Percentiles rank a stretch among this genome's conserved stretches.
phyloP scores from a whole-genome alignment of 139 green algal species.

The Pleodorina starrii region DNA sequence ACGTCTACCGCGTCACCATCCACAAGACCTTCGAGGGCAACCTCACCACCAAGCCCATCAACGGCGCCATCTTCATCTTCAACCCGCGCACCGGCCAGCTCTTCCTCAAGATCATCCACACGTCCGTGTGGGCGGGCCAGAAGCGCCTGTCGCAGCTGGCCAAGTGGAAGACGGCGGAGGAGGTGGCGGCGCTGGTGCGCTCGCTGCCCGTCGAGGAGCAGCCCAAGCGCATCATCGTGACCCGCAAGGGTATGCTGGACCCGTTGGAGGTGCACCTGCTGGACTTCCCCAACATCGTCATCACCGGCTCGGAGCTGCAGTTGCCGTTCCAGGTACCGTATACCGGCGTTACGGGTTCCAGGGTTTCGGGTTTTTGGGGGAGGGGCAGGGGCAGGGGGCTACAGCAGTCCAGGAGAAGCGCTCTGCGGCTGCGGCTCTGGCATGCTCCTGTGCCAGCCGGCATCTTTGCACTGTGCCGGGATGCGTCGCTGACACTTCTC shows the following conservation, averaged over 20 bases:
- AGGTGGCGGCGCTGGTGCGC: constrained; percentile 95
- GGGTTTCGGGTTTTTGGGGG: too few species aligned
- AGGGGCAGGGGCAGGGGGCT: too few species aligned
- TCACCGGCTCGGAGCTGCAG: constrained; percentile 99
- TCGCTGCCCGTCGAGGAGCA: constrained; percentile 99
- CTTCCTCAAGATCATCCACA: constrained; percentile 61
- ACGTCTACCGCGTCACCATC: constrained; percentile 99
- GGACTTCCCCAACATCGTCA: constrained; percentile 99
- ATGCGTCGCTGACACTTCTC: too few species aligned
- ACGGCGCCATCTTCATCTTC: constrained; percentile 99
- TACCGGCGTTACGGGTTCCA: not conserved
- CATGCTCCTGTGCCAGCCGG: not conserved
- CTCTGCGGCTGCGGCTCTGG: not conserved
- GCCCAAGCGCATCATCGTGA: constrained; percentile 99
- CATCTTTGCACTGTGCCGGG: not conserved
- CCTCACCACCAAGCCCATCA: constrained; percentile 98
- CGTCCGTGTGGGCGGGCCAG: constrained; percentile 97
- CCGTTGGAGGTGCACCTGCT: constrained; percentile 99
- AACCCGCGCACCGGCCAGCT: constrained; percentile 92
- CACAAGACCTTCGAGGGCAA: constrained; percentile 99
- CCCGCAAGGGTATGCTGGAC: constrained; percentile 99
- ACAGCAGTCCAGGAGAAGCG: too few species aligned
- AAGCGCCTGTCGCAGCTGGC: constrained; percentile 98
- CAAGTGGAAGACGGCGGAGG: constrained; percentile 99
- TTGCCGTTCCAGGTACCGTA: constrained; percentile 96